Percentiles rank a stretch among this genome's conserved stretches.
Evolutionary conservation across 2,329 filamentous ascomycete genomes (phyloP).

Genomic region (Cryoendolithus antarcticus): DNA sequence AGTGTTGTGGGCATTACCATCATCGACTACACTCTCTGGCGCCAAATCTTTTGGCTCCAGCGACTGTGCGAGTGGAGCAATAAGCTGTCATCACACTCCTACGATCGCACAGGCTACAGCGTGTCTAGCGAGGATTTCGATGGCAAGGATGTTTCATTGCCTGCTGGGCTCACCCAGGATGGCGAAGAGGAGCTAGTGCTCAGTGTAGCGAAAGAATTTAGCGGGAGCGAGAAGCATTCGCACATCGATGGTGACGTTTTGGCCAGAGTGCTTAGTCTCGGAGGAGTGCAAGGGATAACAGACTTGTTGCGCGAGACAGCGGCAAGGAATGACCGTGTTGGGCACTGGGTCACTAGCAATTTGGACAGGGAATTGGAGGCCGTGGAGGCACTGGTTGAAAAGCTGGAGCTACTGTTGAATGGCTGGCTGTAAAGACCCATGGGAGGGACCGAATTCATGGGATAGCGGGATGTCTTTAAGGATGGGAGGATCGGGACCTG

Average conservation of each 20-base stretch:
- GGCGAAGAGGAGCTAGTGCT: constrained; percentile 19
- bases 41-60: constrained; percentile 60
- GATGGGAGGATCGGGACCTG: too few species aligned
- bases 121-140: constrained; percentile 6
- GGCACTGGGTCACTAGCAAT: constrained; percentile 20
- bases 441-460: too few species aligned
- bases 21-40: constrained; percentile 50
- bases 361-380: constrained; percentile 16
- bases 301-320: constrained; percentile 11
- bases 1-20: constrained; percentile 48
- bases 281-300: constrained; percentile 13
- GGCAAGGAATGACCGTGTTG: constrained; percentile 12
- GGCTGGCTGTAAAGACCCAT: constrained; percentile 13
- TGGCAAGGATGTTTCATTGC: constrained; percentile 10
- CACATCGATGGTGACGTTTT: constrained; percentile 34
- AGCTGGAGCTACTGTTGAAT: constrained; percentile 11
- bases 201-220: constrained; percentile 6
- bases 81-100: constrained; percentile 17
- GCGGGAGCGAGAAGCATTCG: constrained; percentile 12
- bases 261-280: constrained; percentile 19
- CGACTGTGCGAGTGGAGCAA: constrained; percentile 39
- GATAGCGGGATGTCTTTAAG: too few species aligned
- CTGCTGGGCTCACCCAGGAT: constrained; percentile 13
- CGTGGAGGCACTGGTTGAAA: constrained; percentile 12
- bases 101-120: constrained; percentile 8